phyloP scores from a whole-genome alignment of 495 filamentous ascomycete genomes.

The Friedmanniomyces simplex region DNA sequence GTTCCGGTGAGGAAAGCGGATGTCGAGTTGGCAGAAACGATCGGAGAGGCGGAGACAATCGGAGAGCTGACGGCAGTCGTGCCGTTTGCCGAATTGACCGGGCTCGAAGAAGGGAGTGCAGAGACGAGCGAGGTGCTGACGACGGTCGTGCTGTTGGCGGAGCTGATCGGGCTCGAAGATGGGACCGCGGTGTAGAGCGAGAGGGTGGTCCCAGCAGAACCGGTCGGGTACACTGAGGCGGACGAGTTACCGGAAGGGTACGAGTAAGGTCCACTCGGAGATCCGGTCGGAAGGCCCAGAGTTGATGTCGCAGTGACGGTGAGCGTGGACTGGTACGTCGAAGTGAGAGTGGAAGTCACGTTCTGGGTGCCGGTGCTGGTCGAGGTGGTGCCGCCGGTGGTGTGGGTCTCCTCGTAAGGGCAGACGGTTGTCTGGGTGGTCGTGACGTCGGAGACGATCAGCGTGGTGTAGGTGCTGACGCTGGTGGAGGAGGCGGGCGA shows the following conservation, averaged over 20 bases:
- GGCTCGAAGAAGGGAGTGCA: neutral
- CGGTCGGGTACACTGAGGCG: neutral
- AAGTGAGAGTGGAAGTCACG: neutral
- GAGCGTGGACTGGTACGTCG: neutral
- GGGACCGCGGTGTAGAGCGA: neutral
- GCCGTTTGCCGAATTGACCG: neutral
- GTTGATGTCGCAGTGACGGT: neutral
- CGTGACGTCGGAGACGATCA: neutral
- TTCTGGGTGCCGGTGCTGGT: neutral
- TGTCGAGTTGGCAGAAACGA: neutral
- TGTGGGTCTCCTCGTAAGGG: conserved; percentile 1
- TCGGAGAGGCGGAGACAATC: neutral
- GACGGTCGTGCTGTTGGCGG: neutral
- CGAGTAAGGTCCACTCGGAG: neutral
- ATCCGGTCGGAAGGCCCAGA: neutral
- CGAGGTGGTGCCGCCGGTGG: neutral
- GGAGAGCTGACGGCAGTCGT: neutral
- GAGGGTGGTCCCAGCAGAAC: neutral
- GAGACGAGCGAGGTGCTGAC: neutral
- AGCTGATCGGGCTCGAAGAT: neutral
- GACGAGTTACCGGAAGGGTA: neutral
- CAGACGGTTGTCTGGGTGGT: neutral
- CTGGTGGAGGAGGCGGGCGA: neutral
- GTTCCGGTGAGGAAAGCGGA: conserved; percentile 4
- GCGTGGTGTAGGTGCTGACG: neutral